Conservation (phyloP, 192 early-diverging fungal species). For the Coemansia guatemalensis region DNA sequence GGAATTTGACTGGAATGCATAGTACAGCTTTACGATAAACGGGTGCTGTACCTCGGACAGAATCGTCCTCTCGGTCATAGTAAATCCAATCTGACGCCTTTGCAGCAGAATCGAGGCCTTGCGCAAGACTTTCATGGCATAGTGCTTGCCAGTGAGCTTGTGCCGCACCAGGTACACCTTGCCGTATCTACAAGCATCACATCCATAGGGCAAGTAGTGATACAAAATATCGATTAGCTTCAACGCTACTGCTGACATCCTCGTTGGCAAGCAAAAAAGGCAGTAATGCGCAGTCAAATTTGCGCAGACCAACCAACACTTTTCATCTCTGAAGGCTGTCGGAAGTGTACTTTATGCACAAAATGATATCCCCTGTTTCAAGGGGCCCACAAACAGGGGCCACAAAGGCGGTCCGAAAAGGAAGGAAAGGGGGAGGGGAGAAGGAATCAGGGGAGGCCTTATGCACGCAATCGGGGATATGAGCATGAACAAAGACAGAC, state of each 20-base stretch:
- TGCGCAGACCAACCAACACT: background rate
- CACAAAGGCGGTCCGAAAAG: background rate
- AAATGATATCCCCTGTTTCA: background rate
- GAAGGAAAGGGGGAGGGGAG: background rate
- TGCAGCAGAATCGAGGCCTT: slow-evolving; percentile 85
- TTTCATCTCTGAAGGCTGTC: no score
- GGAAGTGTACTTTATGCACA: background rate
- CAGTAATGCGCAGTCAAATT: slow-evolving; percentile 31
- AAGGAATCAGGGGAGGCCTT: background rate
- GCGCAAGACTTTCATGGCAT: slow-evolving; percentile 93
- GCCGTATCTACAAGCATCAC: slow-evolving; percentile 59
- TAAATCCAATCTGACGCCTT: slow-evolving; percentile 77
- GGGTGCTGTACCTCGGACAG: slow-evolving; percentile 84
- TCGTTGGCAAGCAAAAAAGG: background rate
- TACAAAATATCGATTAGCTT: background rate
- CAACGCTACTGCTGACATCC: background rate
- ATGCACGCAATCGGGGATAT: slow-evolving; percentile 3
- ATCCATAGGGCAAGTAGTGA: background rate
- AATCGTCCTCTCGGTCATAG: slow-evolving; percentile 84
- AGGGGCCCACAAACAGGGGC: background rate
- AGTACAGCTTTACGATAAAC: slow-evolving; percentile 90
- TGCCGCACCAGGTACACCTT: slow-evolving; percentile 84
- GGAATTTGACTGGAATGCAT: slow-evolving; percentile 88
- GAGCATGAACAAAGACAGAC: background rate
- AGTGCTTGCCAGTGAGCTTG: slow-evolving; percentile 57